Percentiles rank a stretch among this genome's conserved stretches.
Evolutionary conservation across 2,329 filamentous ascomycete genomes (phyloP).

Genomic region (Penicillium polonicum): DNA sequence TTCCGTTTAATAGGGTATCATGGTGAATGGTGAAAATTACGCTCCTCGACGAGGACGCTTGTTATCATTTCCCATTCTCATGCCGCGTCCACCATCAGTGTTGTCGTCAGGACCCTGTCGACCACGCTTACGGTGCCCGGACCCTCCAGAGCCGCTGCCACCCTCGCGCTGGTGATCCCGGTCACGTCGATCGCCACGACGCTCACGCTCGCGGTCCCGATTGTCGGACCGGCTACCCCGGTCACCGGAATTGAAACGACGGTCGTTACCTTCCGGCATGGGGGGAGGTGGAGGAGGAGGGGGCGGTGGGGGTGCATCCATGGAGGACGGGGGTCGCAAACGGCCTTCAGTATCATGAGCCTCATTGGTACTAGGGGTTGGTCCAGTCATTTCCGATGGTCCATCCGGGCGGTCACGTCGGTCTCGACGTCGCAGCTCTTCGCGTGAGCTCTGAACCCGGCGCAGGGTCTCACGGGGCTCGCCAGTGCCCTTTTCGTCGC

Average conservation of each 20-base stretch:
- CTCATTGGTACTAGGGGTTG: constrained; percentile 7
- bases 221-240: constrained; percentile 30
- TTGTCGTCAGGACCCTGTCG: constrained; percentile 38
- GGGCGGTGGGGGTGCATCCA: constrained; percentile 30
- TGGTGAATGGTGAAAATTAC: constrained; percentile 20
- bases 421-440: constrained; percentile 37
- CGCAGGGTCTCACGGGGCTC: constrained; percentile 35
- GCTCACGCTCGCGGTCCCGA: constrained; percentile 36
- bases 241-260: constrained; percentile 38
- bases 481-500: constrained; percentile 26
- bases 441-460: constrained; percentile 33
- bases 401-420: constrained; percentile 39
- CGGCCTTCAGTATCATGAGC: constrained; percentile 35
- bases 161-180: constrained; percentile 33
- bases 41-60: constrained; percentile 44
- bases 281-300: constrained; percentile 33
- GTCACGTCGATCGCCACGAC: constrained; percentile 38
- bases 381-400: constrained; percentile 19
- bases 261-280: constrained; percentile 31
- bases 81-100: constrained; percentile 32
- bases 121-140: constrained; percentile 39
- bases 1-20: constrained; percentile 3
- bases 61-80: constrained; percentile 41
- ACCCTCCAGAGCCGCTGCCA: constrained; percentile 24
- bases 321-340: constrained; percentile 35